Evolutionary conservation across 1,139 yeast genomes (phyloP).

Genomic region (Yamadazyma aaseri): DNA sequence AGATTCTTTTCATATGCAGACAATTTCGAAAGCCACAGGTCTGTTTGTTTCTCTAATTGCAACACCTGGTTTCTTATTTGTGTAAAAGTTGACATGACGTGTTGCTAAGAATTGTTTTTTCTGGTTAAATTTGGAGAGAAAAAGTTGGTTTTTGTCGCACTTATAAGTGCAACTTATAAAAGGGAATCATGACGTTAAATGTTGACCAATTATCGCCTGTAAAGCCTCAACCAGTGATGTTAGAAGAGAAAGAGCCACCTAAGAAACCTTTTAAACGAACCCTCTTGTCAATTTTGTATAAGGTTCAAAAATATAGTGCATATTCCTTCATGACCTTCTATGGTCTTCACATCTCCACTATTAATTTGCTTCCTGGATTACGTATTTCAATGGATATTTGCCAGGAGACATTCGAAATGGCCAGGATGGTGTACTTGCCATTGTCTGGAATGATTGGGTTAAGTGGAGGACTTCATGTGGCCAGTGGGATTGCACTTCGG

Average conservation of each 20-base stretch:
- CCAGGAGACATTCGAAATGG: constrained; percentile 59
- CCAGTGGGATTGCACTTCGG: constrained; percentile 54
- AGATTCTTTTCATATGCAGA: constrained; percentile 29
- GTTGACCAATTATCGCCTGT: constrained; percentile 5
- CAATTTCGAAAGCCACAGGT: constrained; percentile 33
- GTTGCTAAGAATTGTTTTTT: constrained; percentile 1
- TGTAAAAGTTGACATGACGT: constrained; percentile 37
- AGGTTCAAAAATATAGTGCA: constrained; percentile 61
- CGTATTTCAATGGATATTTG: constrained; percentile 43
- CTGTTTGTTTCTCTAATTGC: constrained; percentile 44
- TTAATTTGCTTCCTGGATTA: constrained; percentile 52
- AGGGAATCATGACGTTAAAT: background rate
- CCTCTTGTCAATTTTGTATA: constrained; percentile 13
- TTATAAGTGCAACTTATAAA: background rate
- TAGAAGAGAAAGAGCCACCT: constrained; percentile 8
- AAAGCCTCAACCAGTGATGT: constrained; percentile 17
- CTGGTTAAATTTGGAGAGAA: background rate
- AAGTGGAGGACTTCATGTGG: constrained; percentile 48
- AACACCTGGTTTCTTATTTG: constrained; percentile 41
- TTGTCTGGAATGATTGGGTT: constrained; percentile 52
- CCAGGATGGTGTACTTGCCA: constrained; percentile 63
- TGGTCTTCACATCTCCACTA: constrained; percentile 57
- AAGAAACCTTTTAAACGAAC: constrained; percentile 8
- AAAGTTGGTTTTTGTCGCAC: background rate
- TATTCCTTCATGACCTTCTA: constrained; percentile 57